Evolutionary conservation across 192 early-diverging fungal genomes (phyloP), one percentile per base, ranked within the genome.

Genomic region (Rhizophagus sp.): DNA sequence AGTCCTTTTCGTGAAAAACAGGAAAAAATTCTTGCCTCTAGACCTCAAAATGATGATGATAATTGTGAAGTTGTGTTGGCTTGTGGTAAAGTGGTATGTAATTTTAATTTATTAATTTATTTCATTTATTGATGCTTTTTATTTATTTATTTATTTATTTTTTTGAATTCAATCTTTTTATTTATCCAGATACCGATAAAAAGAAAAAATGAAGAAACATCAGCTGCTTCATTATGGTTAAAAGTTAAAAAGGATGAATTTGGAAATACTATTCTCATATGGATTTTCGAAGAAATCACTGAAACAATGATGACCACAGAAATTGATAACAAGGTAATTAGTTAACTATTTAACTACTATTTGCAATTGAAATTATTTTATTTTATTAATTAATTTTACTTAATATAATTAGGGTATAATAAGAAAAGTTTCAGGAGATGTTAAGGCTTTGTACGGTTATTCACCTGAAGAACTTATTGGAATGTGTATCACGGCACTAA

Each of bases 201-300:
- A 66, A 91, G 89, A 76, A 80, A 83, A 30, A 85, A 89, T 75
- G 83, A 86, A 1, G 80, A 85, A 39, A 85, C 82, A 11, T 85
- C 88, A 49, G 87, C 90, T 66, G 91, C 91, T 24, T 88, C 89
- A 7, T 79, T 92, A 12, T 92, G 91, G 91, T 83, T 92, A 36
- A 92, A 92, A 65, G 86, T 85, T 24, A 89, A 89, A 67, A 83
- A 57, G 52, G 85, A 86, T 68, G 78, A 84, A 36, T 33, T 62
- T 65, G 89, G 85, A 4, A 79, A 85, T 33, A 62, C 75, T 2
- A 79, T 92, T 34, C 87, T 87, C 33, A 89, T 92, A 5, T 92
- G 91, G 91, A 88, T 92, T 41, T 89, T 92, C 79, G 90, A 92
- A 72, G 89, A 91, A 61, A 90, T 91, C 63, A 83, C 85, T 27